Base-by-base conservation (phyloP, 169 alveolate species). In the Plasmodium fragile region DNA sequence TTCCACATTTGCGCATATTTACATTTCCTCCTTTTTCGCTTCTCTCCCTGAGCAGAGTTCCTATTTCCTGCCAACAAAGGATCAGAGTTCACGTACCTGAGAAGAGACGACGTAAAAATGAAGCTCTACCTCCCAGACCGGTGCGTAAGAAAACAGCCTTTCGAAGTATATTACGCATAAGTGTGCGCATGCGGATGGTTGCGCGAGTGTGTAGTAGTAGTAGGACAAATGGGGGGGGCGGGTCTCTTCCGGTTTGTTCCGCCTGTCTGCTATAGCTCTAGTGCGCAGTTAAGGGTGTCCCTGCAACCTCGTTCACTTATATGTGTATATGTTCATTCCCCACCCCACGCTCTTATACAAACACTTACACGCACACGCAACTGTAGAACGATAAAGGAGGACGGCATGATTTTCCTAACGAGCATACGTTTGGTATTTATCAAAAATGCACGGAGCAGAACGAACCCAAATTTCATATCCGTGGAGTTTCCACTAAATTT, bases 341-440 rank as follows among this genome's bases (percentile, higher is more conserved):
- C 41, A 0, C 6, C 75, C 0, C 36, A 5, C 13, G n/a, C n/a
- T n/a, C n/a, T n/a, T n/a, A n/a, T n/a, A 53, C 28, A 18, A 0
- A 53, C 16, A 53, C 34, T 7, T 7, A 43, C 36, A 22, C 32
- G 22, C 22, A 45, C 0, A 7, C 72, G 25, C 41, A 41, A 39
- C 43, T 83, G 34, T 8, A 91, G 94, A 80, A 91, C 94, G 79
- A 91, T 91, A 69, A 91, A 91, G 75, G 94, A 91, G 49, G 91
- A 79, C 13, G 94, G 94, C 1, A 91, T 65, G 80, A 53, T 81
- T 43, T 91, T 91, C 41, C 41, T 91, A 70, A 91, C 94, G 75
- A 91, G 92, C 69, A 69, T 71, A 91, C 94, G 94, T 5, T 71
- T 91, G 77, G 92, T 91, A 25, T 91, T 91, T 73, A 70, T 91